Percentiles rank a stretch among this genome's conserved stretches.
These are phyloP conservation scores for Saccharomycopsis schoenii DNA, from an alignment of 805 yeast genomes.

Conservation along the genomic window DNA sequence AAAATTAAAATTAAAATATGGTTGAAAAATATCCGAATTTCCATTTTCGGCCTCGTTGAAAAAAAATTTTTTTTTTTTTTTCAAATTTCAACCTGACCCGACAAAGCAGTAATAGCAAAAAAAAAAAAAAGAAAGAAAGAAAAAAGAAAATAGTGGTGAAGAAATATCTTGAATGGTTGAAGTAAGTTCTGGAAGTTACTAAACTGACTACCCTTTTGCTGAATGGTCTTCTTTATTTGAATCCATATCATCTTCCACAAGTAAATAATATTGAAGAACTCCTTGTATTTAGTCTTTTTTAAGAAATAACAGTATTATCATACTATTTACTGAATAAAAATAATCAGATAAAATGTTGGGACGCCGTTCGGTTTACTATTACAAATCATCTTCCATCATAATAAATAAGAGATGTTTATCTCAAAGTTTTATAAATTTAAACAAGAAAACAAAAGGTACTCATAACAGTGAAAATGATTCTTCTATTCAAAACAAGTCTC, in stretches of 20 bases:
- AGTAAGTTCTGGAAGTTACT: not conserved
- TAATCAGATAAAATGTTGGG: not conserved
- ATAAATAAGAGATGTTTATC: not conserved
- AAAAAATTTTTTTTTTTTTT: slow-evolving; percentile 1
- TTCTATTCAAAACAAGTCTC: slow-evolving; percentile 38
- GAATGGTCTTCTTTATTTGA: not conserved
- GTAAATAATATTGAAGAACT: not conserved
- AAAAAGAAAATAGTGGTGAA: not conserved
- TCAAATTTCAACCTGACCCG: not conserved
- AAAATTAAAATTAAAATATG: too few species aligned
- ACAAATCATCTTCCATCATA: not conserved
- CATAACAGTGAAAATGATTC: not conserved
- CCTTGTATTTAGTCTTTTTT: not conserved
- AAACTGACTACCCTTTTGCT: not conserved
- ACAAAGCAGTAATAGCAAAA: not conserved
- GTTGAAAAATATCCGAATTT: not conserved
- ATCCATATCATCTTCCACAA: not conserved
- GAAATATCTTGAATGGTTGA: not conserved
- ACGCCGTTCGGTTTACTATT: not conserved
- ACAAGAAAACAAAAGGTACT: slow-evolving; percentile 1
- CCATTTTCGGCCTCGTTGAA: not conserved
- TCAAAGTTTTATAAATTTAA: not conserved
- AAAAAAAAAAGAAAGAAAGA: not conserved
- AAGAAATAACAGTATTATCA: not conserved
- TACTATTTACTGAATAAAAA: not conserved